phyloP scores from a whole-genome alignment of 2,329 filamentous ascomycete genomes.

The Fusarium tupiense region DNA sequence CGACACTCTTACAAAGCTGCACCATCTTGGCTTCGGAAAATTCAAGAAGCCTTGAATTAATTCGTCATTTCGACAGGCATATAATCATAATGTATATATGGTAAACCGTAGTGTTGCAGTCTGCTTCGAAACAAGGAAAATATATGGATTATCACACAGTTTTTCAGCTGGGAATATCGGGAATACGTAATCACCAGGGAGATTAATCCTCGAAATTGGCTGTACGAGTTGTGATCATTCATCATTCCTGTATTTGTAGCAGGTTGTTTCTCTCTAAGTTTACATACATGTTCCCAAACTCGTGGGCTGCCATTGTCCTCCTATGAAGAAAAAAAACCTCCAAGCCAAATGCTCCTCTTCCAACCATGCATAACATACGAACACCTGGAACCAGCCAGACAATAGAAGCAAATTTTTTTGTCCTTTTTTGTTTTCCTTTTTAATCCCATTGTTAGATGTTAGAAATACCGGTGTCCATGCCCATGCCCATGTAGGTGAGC shows the following conservation, averaged over 20 bases:
- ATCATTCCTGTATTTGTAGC: constrained; percentile 45
- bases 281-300: constrained; percentile 50
- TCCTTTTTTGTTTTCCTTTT: constrained; percentile 8
- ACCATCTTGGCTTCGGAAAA: neutral
- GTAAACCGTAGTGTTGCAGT: neutral
- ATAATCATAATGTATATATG: neutral
- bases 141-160: neutral
- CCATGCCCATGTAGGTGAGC: constrained; percentile 53
- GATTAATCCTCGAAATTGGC: constrained; percentile 25
- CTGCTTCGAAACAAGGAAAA: neutral
- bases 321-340: constrained; percentile 47
- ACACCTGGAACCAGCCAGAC: constrained; percentile 51
- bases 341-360: constrained; percentile 48
- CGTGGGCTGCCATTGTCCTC: constrained; percentile 45
- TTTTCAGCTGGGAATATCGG: neutral
- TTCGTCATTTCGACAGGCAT: neutral
- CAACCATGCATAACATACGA: constrained; percentile 48
- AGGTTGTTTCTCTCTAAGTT: constrained; percentile 44
- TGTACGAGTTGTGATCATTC: constrained; percentile 38
- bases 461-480: constrained; percentile 45
- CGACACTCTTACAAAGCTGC: constrained; percentile 18
- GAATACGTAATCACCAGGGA: constrained; percentile 22
- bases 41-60: neutral
- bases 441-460: constrained; percentile 24
- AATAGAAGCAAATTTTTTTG: constrained; percentile 36